These are phyloP conservation scores for Pezicula neosporulosa DNA, from an alignment of 2,329 filamentous ascomycete species.

Conservation along the genomic window DNA sequence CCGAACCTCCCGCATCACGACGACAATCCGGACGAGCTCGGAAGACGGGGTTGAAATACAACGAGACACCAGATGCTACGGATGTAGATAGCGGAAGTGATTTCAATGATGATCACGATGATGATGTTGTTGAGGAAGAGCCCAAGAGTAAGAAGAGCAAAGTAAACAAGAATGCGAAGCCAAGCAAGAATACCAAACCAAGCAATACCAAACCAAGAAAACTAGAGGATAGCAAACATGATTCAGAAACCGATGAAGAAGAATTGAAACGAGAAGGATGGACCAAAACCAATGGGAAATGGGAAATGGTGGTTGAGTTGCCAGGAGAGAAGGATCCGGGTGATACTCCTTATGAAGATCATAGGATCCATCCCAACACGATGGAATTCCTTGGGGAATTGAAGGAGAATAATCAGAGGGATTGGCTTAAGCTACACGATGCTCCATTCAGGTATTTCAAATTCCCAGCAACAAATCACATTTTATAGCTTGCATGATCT, in stretches of 20 bases:
- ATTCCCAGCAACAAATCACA: constrained; percentile 41
- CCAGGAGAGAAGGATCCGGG: constrained; percentile 37
- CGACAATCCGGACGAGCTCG: constrained; percentile 11
- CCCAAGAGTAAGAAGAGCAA: no score
- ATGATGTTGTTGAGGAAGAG: neutral
- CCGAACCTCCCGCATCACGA: constrained; percentile 4
- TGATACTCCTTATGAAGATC: constrained; percentile 46
- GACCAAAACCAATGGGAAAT: constrained; percentile 8
- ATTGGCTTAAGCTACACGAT: constrained; percentile 54
- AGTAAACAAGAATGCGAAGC: no score
- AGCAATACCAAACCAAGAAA: no score
- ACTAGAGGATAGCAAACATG: constrained; percentile 2
- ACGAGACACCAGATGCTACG: constrained; percentile 11
- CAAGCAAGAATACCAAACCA: no score
- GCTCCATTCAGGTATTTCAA: constrained; percentile 4
- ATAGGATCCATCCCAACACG: constrained; percentile 54
- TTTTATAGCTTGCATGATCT: no score
- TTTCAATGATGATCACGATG: constrained; percentile 2
- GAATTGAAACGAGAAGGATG: constrained; percentile 6
- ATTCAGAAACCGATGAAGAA: constrained; percentile 3
- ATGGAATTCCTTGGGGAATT: constrained; percentile 55
- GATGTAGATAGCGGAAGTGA: constrained; percentile 7
- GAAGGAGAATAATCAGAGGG: constrained; percentile 54
- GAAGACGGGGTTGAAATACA: constrained; percentile 9
- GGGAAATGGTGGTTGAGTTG: constrained; percentile 34